phyloP scores from a whole-genome alignment of 495 filamentous ascomycete species.

The Tuber calosporum region DNA sequence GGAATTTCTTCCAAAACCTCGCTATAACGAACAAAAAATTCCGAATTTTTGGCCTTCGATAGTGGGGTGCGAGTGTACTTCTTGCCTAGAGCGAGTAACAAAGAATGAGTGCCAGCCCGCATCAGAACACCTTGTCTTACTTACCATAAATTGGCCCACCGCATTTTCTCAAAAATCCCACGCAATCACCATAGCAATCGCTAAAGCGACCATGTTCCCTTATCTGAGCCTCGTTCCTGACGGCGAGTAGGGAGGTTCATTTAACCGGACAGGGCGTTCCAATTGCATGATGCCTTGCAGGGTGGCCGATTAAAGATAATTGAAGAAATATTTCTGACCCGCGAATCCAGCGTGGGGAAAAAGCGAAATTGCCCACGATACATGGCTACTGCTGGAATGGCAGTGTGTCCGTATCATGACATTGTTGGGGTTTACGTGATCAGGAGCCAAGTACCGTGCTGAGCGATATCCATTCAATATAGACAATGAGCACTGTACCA shows the following conservation, averaged over 20 bases:
- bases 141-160: not conserved
- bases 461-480: too few species aligned
- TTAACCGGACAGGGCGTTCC: not conserved
- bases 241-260: not conserved
- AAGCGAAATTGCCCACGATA: too few species aligned
- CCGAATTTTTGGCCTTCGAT: too few species aligned
- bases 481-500: too few species aligned
- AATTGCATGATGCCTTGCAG: not conserved
- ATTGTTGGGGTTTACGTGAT: too few species aligned
- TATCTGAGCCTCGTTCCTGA: not conserved
- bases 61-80: too few species aligned
- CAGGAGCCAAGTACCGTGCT: too few species aligned
- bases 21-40: too few species aligned
- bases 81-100: too few species aligned
- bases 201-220: not conserved
- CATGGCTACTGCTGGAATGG: too few species aligned
- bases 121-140: not conserved
- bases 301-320: not conserved
- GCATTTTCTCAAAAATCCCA: not conserved
- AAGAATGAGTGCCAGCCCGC: not conserved
- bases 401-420: too few species aligned
- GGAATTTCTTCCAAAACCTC: too few species aligned
- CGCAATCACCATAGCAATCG: not conserved
- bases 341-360: not conserved
- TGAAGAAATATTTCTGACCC: not conserved